Evolutionary conservation across 2,329 filamentous ascomycete genomes (phyloP), one percentile per base, ranked within the genome.

Genomic region (Trichoderma atrobrunneum): DNA sequence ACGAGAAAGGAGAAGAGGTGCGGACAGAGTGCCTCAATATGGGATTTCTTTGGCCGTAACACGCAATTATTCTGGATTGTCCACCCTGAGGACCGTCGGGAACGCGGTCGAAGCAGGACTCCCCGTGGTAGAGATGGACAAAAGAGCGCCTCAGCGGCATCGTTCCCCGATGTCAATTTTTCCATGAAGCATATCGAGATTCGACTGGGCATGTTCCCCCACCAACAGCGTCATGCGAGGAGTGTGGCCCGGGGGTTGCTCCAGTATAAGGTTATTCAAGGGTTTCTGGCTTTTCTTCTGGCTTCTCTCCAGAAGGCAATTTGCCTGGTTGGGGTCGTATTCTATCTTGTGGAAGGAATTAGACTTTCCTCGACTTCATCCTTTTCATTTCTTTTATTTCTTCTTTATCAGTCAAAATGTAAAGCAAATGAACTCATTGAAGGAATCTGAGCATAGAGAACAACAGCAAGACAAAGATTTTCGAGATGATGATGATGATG

Each of bases 31-130:
- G 8, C 26, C 11, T 51, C 48, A 5, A 26, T 57, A 10, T 64
- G 65, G 24, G 43, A 34, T 21, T 56, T 59, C 18, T 39, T 21
- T 1, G 48, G 48, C 7, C 43, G 26, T 1, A 30, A 63, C 32
- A 64, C 59, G 56, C 71, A 65, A 8, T 36, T 70, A 24, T 70
- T 48, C 26, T 70, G 71, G 71, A 24, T 72, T 6, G 24, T 61
- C 2, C 43, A 24, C 28, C 65, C 36, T 18, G 54, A 48, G 51
- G 18, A 36, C 2, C 54, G n/a, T 11, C 36, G 18, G 51, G n/a
- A 32, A 39, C 26, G 36, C 32, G 28, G 36, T 10, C 34, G 63
- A 8, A 60, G 43, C 26, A 72, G 36, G 7, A 60, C 28, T 21
- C 43, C 26, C 14, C 54, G 18, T 16, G 14, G 5, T 11, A 30